Evolutionary conservation across 139 green algal species (phyloP), one percentile per base, ranked within the genome.

Genomic region (Cymbomonas tetramitiformis): DNA sequence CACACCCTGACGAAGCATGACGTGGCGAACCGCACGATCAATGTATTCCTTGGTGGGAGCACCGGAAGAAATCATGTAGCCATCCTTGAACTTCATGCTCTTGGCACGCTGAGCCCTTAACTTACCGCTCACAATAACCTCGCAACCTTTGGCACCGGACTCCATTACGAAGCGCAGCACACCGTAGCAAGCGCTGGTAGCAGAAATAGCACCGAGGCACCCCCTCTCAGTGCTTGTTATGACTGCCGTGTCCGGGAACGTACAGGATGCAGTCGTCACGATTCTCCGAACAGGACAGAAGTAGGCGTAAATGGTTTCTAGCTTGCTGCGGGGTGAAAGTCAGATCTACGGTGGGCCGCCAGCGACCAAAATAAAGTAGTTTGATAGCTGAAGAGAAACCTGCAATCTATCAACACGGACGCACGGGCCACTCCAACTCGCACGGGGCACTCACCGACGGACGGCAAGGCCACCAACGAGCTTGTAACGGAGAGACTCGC

Each of bases 91-190:
- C 83, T 99, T 99, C 92, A 99, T 99, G 64, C 68, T 66, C 86
- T 99, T 99, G 69, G 91, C 92, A 79, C 92, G 85, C 70, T 87
- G 77, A 4, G 90, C 92, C 15, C 92, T 78, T 26, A 98, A 77
- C 82, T 99, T 99, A 72, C 92, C 92, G 26, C 74, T 86, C 23
- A 99, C 92, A 66, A 98, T 93, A 30, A 99, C 89, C 79, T 99
- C 92, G 74, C 88, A 96, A 48, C 92, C 92, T 84, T 98, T 98
- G 60, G 92, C 92, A 15, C 93, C 93, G 41, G 62, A 79, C 79
- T 99, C 92, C 92, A 99, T 99, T 33, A 99, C 86, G 71, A 95
- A 99, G 54, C 90, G 82, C 76, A 99, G 77, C 65, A 99, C 92
- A 73, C 92, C 92, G 62, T 99, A 99, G 84, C 91, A 98, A 36